Conservation (phyloP, 345 rosid genomes). For the Abelmoschus esculentus region DNA sequence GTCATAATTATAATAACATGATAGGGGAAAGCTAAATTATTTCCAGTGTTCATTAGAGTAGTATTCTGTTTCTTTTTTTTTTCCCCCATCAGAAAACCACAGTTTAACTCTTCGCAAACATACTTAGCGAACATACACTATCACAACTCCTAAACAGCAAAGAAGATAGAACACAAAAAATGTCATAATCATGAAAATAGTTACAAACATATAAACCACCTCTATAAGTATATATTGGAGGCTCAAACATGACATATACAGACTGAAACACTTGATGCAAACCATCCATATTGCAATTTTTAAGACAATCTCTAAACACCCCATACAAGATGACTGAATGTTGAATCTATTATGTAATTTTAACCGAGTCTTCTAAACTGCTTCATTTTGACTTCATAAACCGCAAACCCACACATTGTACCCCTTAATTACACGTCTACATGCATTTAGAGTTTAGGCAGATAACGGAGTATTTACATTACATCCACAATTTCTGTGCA, state of each 20-base stretch:
- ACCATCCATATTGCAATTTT: neutral
- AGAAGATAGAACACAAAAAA: neutral
- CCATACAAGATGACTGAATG: neutral
- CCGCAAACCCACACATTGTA: neutral
- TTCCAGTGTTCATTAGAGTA: neutral
- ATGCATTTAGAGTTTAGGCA: neutral
- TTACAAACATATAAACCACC: too few species aligned
- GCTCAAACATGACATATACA: neutral
- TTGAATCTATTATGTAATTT: conserved; percentile 2
- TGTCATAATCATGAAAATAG: too few species aligned
- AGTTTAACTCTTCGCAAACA: too few species aligned
- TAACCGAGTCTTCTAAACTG: conserved; percentile 1
- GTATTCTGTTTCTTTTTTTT: too few species aligned
- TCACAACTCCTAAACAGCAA: neutral
- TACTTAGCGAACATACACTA: too few species aligned
- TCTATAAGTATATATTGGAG: neutral
- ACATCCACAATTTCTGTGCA: neutral
- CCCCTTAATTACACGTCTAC: neutral
- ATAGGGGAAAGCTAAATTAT: neutral
- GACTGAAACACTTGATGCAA: neutral
- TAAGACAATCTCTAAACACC: neutral
- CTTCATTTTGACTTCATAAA: neutral
- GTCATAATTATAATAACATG: neutral
- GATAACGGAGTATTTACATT: neutral
- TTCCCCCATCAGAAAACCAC: neutral